Conservation (phyloP, 129 eudicot genomes). For the Artemisia annua region DNA sequence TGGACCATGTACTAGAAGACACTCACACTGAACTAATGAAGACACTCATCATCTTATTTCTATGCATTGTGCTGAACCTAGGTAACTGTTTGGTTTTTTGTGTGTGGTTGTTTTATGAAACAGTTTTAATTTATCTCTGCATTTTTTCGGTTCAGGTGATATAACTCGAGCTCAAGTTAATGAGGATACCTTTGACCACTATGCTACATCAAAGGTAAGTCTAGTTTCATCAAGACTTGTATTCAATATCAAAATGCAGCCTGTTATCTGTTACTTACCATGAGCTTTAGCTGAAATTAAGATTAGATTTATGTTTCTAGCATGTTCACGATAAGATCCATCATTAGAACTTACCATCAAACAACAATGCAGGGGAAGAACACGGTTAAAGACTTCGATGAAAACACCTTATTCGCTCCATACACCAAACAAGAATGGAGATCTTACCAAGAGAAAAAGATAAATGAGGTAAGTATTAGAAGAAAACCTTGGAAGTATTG, state of each 20-base stretch:
- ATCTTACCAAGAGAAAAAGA: slow-evolving; percentile 36
- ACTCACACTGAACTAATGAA: slow-evolving; percentile 15
- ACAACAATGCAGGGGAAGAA: background rate
- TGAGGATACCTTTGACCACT: slow-evolving; percentile 14
- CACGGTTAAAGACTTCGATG: slow-evolving; percentile 22
- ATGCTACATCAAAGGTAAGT: slow-evolving; percentile 36
- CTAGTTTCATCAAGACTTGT: background rate
- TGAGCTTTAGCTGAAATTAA: no score
- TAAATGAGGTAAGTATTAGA: slow-evolving; percentile 22
- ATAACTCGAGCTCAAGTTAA: slow-evolving; percentile 11
- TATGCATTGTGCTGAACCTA: slow-evolving; percentile 30
- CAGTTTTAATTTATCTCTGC: background rate
- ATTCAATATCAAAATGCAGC: background rate
- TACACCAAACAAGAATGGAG: slow-evolving; percentile 46
- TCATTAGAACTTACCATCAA: no score
- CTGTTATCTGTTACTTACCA: background rate
- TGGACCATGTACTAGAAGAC: background rate
- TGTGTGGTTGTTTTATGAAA: background rate
- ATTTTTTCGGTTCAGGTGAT: slow-evolving; percentile 13
- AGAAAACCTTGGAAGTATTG: no score
- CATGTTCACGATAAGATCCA: no score
- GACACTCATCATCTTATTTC: slow-evolving; percentile 14
- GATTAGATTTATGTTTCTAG: no score
- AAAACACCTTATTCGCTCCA: slow-evolving; percentile 28
- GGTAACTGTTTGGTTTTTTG: slow-evolving; percentile 14